phyloP scores from a whole-genome alignment of 345 rosid species.

The Passiflora organensis region DNA sequence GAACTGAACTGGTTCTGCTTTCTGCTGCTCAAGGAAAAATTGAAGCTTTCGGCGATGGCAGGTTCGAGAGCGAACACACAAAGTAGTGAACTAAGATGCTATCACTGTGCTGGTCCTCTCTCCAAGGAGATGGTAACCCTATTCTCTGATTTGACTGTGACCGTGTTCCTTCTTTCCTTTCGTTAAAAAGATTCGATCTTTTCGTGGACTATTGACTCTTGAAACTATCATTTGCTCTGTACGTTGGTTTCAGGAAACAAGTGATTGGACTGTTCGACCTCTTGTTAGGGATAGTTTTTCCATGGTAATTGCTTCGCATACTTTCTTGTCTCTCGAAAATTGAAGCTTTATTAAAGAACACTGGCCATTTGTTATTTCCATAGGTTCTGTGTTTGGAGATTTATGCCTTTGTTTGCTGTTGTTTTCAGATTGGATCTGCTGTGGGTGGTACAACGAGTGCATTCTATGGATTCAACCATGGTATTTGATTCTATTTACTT shows the following conservation, averaged over 20 bases:
- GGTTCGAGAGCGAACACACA: constrained; percentile 28
- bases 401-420: constrained; percentile 7
- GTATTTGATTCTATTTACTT: constrained; percentile 21
- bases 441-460: constrained; percentile 79
- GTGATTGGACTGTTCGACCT: constrained; percentile 74
- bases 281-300: constrained; percentile 86
- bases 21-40: no score
- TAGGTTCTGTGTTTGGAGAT: not conserved
- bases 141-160: not conserved
- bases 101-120: constrained; percentile 94
- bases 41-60: constrained; percentile 25
- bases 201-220: no score
- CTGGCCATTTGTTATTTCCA: not conserved
- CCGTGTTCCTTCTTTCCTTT: not conserved
- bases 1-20: no score
- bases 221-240: not conserved
- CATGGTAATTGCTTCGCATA: constrained; percentile 65
- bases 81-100: constrained; percentile 39
- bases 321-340: not conserved
- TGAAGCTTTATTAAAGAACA: no score
- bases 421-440: constrained; percentile 85
- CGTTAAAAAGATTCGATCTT: not conserved
- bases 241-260: constrained; percentile 58
- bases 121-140: constrained; percentile 58
- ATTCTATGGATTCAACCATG: constrained; percentile 71